Percentiles rank a stretch among this genome's conserved stretches.
Evolutionary conservation across 2,329 filamentous ascomycete genomes (phyloP).

Genomic region (Aspergillus flavus): DNA sequence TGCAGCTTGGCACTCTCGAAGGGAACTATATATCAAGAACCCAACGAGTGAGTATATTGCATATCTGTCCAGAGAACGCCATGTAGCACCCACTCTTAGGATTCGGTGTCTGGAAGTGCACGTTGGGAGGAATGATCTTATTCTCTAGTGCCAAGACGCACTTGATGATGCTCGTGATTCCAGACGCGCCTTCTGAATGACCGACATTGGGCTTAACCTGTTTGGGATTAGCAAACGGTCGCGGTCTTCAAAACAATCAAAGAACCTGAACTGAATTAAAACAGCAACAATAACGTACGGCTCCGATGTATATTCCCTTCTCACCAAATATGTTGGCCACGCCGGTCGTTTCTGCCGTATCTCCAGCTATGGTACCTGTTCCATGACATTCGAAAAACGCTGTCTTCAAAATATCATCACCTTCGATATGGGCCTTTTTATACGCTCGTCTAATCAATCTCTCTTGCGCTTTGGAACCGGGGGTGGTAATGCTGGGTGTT

Average conservation of each 20-base stretch:
- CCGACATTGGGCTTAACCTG: conserved; percentile 33
- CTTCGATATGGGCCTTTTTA: conserved; percentile 7
- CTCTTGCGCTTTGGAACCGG: conserved; percentile 18
- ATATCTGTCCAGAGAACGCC: conserved; percentile 3
- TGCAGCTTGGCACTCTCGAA: conserved; percentile 18
- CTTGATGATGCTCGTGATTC: conserved; percentile 31
- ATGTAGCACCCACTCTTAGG: conserved; percentile 18
- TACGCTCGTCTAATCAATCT: conserved; percentile 13
- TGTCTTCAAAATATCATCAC: conserved; percentile 6
- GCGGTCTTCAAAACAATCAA: too few relatives aligned
- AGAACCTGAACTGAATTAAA: too few relatives aligned
- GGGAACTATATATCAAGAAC: conserved; percentile 14
- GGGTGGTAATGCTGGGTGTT: conserved; percentile 22
- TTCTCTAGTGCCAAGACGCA: conserved; percentile 27
- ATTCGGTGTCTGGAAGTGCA: conserved; percentile 33
- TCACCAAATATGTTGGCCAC: conserved; percentile 20
- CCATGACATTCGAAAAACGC: conserved; percentile 26
- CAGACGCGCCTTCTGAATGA: conserved; percentile 30
- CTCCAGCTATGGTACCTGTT: conserved; percentile 22
- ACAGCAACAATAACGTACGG: conserved; percentile 7
- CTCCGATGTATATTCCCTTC: conserved; percentile 22
- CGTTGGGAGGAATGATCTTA: conserved; percentile 27
- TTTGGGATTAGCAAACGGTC: background rate
- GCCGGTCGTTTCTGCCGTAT: conserved; percentile 18
- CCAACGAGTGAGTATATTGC: background rate